Evolutionary conservation across 805 yeast species (phyloP), one percentile per base, ranked within the genome.

Genomic region (Zygoascus tannicola): DNA sequence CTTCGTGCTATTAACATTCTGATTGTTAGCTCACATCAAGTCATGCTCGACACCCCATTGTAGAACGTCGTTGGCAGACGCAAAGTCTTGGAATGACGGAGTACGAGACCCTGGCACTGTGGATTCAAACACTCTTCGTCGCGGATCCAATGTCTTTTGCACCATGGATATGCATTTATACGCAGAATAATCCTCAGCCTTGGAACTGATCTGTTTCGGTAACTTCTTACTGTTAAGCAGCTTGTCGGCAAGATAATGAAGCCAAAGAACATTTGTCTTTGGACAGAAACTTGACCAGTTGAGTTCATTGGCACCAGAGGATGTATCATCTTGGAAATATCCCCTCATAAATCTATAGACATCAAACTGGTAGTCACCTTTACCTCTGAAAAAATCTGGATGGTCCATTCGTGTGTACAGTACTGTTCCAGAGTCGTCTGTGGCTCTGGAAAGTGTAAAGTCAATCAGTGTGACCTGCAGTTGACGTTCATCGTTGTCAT

Each of bases 331-430:
- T 41, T 28, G 16, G 32, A 51, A 19, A 19, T 38, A 56, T 26
- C 56, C 62, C 43, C 78, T 67, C 83, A 78, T 77, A 39, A 70
- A 53, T 46, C 77, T 67, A 56, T 80, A 80, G 18, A 78, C 69
- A 36, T 78, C 83, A 54, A 71, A 77, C 44, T 74, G 80, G 51
- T 76, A 73, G 50, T 76, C 81, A 4, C 80, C 79, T 26, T 70
- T 68, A 15, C 81, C 81, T 52, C 64, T 63, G 59, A 76, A 81
- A 49, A 81, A 76, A 22, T 70, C 71, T 1, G 81, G 83, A 53
- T 77, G 76, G 53, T 79, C 84, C 35, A 81, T 62, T n/a, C 80
- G 67, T 3, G 81, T 76, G 50, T 59, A 77, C 39, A 73, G 55
- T 15, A 44, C 54, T 5, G 39, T 23, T 16, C 53, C 56, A 22